These are phyloP conservation scores for Plasmodium chabaudi DNA, from an alignment of 169 alveolate genomes.

Conservation along the genomic window DNA sequence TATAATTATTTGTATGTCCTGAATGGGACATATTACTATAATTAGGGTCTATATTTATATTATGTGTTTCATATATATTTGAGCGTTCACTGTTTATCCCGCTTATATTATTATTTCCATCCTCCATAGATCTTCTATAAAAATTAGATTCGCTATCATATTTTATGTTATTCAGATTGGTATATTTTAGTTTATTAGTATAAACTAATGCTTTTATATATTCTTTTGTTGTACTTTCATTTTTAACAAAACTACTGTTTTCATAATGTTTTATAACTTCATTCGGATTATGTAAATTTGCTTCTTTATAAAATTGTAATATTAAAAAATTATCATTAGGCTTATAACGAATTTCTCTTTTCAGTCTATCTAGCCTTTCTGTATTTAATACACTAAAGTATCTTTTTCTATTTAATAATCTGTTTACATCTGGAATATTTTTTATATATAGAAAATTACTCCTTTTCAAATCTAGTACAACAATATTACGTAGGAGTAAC, in stretches of 20 bases:
- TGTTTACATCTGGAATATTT: conserved; percentile 10
- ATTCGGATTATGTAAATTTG: conserved; percentile 71
- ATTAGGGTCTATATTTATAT: conserved; percentile 15
- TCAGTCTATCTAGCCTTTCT: conserved; percentile 67
- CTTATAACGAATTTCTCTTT: conserved; percentile 68
- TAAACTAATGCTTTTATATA: conserved; percentile 84
- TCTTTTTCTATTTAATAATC: conserved; percentile 28
- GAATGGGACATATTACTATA: conserved; percentile 37
- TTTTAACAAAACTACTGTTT: conserved; percentile 58
- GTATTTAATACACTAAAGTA: conserved; percentile 22
- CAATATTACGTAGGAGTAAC: conserved; percentile 60
- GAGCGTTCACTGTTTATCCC: conserved; percentile 16
- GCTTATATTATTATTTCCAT: not conserved
- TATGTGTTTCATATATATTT: conserved; percentile 30
- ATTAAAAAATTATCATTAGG: conserved; percentile 73
- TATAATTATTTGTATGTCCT: conserved; percentile 27
- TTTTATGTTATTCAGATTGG: conserved; percentile 76
- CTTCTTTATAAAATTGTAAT: conserved; percentile 75
- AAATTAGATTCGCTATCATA: conserved; percentile 41
- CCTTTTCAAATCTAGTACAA: conserved; percentile 53
- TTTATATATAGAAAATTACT: conserved; percentile 30
- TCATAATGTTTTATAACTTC: conserved; percentile 76
- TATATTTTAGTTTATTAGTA: conserved; percentile 80
- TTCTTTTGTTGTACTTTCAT: conserved; percentile 82
- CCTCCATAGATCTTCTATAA: conserved; percentile 33